Evolutionary conservation across 2,329 filamentous ascomycete genomes (phyloP), one percentile per base, ranked within the genome.

Genomic region (Tolypocladium nubicola): DNA sequence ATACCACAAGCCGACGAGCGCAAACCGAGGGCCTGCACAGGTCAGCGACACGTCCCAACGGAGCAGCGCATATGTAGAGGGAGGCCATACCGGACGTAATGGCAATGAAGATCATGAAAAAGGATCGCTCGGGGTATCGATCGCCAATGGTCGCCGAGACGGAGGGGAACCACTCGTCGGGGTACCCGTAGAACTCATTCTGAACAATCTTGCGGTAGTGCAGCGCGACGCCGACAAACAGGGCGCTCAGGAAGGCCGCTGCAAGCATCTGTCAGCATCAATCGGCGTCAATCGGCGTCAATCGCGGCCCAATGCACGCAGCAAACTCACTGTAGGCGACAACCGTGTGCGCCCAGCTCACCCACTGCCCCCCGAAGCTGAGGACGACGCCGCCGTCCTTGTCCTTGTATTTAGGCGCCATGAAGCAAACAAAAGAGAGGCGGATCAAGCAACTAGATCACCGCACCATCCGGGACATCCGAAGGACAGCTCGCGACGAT

Each of bases 161-260:
- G 49, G 92, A 96, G 58, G 92, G 92, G 68, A 96, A 96, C 92
- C 92, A 97, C 78, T 97, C 92, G 64, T 96, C 79, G 1, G 92
- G 92, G 69, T 95, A 96, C 65, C 90, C 90, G 73, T 91, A 96
- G 76, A 92, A 89, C 74, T 99, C 91, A 74, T 99, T 99, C 74
- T 97, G 80, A 57, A 99, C 94, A 65, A 99, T 99, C 78, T 99
- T 99, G 69, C 88, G 83, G 76, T 94, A 97, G 75, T 99, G 94
- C 53, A 99, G 81, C 57, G 79, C 81, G 57, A 86, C 78, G 63
- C 93, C 93, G 60, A 96, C 85, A 57, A 93, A 71, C 63, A 97
- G 79, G 59, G 93, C 93, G 69, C 90, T 90, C 62, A 96, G 62
- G 69, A 97, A 97, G 58, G 93, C 92, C 67, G 82, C 87, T 90